A percentile compares a stretch with the other conserved stretches of the same genome.
Conservation (phyloP, 1,139 yeast species). For the Candida buenavistaensis region DNA sequence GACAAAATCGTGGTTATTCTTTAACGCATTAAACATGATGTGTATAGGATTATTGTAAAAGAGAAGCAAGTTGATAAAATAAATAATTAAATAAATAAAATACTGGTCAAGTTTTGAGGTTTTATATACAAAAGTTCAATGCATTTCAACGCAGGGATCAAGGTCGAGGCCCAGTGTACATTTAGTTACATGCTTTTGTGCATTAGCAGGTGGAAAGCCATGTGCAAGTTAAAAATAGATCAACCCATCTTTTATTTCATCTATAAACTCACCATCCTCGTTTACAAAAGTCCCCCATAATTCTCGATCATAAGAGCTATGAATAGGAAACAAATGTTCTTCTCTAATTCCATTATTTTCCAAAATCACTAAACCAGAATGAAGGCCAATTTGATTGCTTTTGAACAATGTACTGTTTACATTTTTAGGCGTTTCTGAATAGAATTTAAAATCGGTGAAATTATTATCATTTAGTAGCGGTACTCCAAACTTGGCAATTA, state of each 20-base stretch:
- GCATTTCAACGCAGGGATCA: too few species aligned
- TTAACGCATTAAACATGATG: constrained; percentile 18
- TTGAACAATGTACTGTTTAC: constrained; percentile 19
- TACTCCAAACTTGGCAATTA: constrained; percentile 19
- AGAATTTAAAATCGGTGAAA: constrained; percentile 18
- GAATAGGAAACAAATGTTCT: constrained; percentile 17
- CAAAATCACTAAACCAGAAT: constrained; percentile 19
- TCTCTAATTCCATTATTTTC: constrained; percentile 9
- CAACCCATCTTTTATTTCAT: constrained; percentile 9
- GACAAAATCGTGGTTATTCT: constrained; percentile 50
- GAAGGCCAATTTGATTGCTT: constrained; percentile 26
- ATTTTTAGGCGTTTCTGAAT: constrained; percentile 4
- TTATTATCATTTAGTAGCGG: constrained; percentile 27
- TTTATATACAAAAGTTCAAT: too few species aligned
- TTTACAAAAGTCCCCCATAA: constrained; percentile 21
- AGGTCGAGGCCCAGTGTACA: too few species aligned
- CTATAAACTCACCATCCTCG: constrained; percentile 9
- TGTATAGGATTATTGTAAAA: not conserved
- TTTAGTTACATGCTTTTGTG: not conserved
- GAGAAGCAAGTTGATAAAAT: not conserved
- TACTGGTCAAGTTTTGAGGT: too few species aligned
- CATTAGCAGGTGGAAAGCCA: not conserved
- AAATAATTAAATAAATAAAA: too few species aligned
- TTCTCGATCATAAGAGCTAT: constrained; percentile 16
- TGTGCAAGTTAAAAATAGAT: constrained; percentile 1